These are phyloP conservation scores for Penicillium palitans DNA, from an alignment of 2,329 filamentous ascomycete genomes.

Conservation along the genomic window DNA sequence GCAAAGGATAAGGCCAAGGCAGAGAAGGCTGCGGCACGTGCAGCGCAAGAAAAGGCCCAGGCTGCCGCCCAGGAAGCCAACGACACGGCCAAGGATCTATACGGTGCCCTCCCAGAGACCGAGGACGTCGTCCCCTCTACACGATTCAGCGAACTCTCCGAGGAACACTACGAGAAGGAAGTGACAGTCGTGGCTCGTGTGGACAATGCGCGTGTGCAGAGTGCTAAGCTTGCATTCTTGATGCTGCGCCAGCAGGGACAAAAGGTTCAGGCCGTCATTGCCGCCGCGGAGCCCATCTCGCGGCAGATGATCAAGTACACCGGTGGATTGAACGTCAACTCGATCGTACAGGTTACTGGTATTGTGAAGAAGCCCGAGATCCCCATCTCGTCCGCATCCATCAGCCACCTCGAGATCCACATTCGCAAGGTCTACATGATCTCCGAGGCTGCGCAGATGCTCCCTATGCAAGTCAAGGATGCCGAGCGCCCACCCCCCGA, in stretches of 20 bases:
- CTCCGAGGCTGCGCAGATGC: constrained; percentile 60
- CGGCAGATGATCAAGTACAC: constrained; percentile 96
- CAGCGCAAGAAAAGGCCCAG: constrained; percentile 72
- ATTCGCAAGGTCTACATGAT: constrained; percentile 81
- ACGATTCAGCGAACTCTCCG: constrained; percentile 55
- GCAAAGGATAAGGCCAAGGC: constrained; percentile 89
- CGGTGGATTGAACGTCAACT: constrained; percentile 72
- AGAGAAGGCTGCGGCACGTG: constrained; percentile 68
- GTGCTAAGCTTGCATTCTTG: constrained; percentile 87
- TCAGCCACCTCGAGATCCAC: constrained; percentile 81
- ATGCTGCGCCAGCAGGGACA: constrained; percentile 77
- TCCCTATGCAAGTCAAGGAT: constrained; percentile 62
- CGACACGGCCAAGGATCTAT: constrained; percentile 67
- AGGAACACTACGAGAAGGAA: constrained; percentile 66
- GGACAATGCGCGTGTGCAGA: constrained; percentile 84
- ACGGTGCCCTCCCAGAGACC: constrained; percentile 67
- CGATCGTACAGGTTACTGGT: constrained; percentile 78
- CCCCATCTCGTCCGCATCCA: constrained; percentile 81
- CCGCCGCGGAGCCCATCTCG: constrained; percentile 64
- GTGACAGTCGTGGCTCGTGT: constrained; percentile 78
- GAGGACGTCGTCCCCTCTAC: constrained; percentile 62
- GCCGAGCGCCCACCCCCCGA: constrained; percentile 51
- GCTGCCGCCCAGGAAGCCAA: constrained; percentile 65
- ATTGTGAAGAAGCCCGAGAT: constrained; percentile 78
- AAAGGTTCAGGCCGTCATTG: constrained; percentile 77